Base-by-base conservation (phyloP, 148 eudicot genomes). In the Rhododendron simsii region DNA sequence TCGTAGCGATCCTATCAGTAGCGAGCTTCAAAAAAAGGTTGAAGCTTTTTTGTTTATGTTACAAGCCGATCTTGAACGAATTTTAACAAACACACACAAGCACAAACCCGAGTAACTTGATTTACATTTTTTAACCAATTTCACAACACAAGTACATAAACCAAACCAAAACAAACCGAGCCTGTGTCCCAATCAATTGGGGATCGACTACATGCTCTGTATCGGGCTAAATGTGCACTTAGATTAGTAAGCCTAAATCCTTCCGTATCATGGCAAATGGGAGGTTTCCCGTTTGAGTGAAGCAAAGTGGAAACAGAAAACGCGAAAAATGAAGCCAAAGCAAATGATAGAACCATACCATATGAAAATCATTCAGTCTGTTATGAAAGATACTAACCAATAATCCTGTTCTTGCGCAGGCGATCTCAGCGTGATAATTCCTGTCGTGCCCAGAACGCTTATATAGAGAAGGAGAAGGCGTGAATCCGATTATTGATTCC, bases 331-430 rank as follows among this genome's bases (percentile, higher is more conserved):
- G n/a, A 26, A 28, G 35, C 26, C 15, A 7, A 63, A 82, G 61
- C n/a, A 41, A 82, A 59, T 18, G 82, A 61, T 3, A 6, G 53
- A 47, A 9, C 47, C 39, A 67, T n/a, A 74, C 48, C 69, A 61
- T 53, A n/a, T 55, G 30, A 41, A 7, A 3, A 69, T 28, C 3
- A 75, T 53, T 51, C 81, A 55, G 37, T 35, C 35, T 84, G 47
- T 33, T 69, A 73, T 44, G 80, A 75, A 23, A 55, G 81, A 76
- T 15, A 39, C 86, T 23, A 23, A 84, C 86, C 81, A 20, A 35
- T 2, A 13, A 37, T 39, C 33, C 2, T 48, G 37, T 35, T 21
- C 2, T 53, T 74, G 71, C 69, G 14, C 44, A 73, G 33, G 71
- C 81, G 81, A 84, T 84, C 53, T 63, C 81, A 76, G 33, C 41